Percentiles rank a stretch among this genome's conserved stretches.
Conservation (phyloP, 176 grass and related monocot species). For the Aechmea fasciata region DNA sequence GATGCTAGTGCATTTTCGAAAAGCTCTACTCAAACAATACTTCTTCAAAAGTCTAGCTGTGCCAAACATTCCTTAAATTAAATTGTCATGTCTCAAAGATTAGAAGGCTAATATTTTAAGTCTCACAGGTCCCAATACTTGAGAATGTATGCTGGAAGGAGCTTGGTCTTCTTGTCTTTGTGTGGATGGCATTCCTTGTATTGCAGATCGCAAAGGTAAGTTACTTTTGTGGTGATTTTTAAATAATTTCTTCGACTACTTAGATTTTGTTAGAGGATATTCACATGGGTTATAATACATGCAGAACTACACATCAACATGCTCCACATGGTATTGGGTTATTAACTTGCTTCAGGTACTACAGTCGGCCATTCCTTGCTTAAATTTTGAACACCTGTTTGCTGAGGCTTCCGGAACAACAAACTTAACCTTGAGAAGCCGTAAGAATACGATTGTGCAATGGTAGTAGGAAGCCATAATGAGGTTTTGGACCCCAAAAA, state of each 20-base stretch:
- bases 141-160: conserved; percentile 72
- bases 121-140: conserved; percentile 43
- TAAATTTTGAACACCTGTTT: neutral
- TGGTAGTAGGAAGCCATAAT: too few species aligned
- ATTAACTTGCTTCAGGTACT: conserved; percentile 66
- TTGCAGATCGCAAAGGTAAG: conserved; percentile 66
- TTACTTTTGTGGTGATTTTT: neutral
- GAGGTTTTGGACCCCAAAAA: too few species aligned
- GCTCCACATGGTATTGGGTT: conserved; percentile 58
- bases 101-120: neutral
- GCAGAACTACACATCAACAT: conserved; percentile 51
- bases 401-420: too few species aligned
- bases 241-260: neutral
- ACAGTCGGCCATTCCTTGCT: neutral
- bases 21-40: too few species aligned
- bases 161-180: conserved; percentile 51
- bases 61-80: neutral
- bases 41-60: too few species aligned
- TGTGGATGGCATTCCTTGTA: conserved; percentile 60
- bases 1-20: too few species aligned
- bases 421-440: too few species aligned
- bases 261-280: neutral
- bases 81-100: neutral
- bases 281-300: conserved; percentile 2
- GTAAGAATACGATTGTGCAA: too few species aligned